A percentile compares a stretch with the other conserved stretches of the same genome.
These are phyloP conservation scores for Cyclotella cryptica DNA, from an alignment of 108 stramenopile species.

Conservation along the genomic window DNA sequence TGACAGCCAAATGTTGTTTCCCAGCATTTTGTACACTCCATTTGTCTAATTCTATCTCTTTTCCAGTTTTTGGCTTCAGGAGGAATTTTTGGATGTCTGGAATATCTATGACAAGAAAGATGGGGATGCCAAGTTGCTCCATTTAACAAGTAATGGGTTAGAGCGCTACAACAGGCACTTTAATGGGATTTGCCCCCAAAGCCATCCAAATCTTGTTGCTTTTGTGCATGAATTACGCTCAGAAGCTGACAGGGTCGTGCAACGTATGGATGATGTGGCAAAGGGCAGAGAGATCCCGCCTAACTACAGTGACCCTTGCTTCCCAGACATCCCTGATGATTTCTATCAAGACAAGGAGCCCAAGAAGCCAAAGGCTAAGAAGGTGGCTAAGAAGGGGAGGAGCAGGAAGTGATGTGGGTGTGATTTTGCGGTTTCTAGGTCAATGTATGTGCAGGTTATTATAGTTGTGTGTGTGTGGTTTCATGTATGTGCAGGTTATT, in stretches of 20 bases:
- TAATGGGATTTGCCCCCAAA: constrained; percentile 15
- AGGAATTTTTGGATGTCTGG: constrained; percentile 16
- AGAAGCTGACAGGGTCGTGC: constrained; percentile 11
- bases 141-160: constrained; percentile 4
- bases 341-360: not conserved
- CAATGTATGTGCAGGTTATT: not conserved
- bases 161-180: constrained; percentile 22
- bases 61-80: constrained; percentile 17
- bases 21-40: not conserved
- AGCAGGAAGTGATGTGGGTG: not conserved
- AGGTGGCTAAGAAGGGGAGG: not conserved
- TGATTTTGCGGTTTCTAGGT: not conserved
- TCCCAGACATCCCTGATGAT: constrained; percentile 18
- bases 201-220: constrained; percentile 28
- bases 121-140: not conserved
- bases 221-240: constrained; percentile 1
- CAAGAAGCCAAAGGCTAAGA: not conserved
- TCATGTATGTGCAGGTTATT: not conserved
- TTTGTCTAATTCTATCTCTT: not conserved
- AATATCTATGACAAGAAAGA: not conserved
- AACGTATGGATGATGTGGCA: constrained; percentile 13
- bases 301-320: constrained; percentile 1
- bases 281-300: constrained; percentile 14
- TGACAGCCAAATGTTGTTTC: not conserved
- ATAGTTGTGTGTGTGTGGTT: not conserved